phyloP scores from a whole-genome alignment of 2,329 filamentous ascomycete genomes.

The Trichoderma endophyticum region DNA sequence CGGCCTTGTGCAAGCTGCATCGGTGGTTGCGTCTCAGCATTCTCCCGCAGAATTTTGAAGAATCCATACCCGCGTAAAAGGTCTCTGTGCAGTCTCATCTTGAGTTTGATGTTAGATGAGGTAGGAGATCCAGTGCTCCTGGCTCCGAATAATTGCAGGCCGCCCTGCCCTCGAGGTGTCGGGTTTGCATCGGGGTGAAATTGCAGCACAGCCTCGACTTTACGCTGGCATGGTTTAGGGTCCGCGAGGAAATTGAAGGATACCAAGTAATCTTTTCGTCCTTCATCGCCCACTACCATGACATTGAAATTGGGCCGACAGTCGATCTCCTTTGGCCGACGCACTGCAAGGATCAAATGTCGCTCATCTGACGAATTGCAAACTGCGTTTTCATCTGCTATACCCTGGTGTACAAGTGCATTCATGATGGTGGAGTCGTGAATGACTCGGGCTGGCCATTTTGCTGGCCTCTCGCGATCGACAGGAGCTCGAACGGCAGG shows the following conservation, averaged over 20 bases:
- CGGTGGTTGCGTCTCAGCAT: neutral
- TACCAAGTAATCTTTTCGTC: neutral
- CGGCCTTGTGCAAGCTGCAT: neutral
- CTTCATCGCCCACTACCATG: neutral
- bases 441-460: neutral
- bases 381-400: neutral
- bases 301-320: neutral
- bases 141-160: neutral
- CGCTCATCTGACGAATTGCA: neutral
- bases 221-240: neutral
- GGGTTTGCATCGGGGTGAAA: constrained; percentile 7
- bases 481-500: neutral
- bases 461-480: neutral
- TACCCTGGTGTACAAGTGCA: neutral
- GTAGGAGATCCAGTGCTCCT: neutral
- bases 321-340: neutral
- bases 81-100: constrained; percentile 12
- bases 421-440: neutral
- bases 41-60: neutral
- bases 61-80: constrained; percentile 19
- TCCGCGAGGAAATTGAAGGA: neutral
- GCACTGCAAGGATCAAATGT: neutral
- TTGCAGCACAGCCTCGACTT: neutral
- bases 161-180: neutral
- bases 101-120: neutral